phyloP scores from a whole-genome alignment of 2,329 filamentous ascomycete species.

The Xylaria sp. region DNA sequence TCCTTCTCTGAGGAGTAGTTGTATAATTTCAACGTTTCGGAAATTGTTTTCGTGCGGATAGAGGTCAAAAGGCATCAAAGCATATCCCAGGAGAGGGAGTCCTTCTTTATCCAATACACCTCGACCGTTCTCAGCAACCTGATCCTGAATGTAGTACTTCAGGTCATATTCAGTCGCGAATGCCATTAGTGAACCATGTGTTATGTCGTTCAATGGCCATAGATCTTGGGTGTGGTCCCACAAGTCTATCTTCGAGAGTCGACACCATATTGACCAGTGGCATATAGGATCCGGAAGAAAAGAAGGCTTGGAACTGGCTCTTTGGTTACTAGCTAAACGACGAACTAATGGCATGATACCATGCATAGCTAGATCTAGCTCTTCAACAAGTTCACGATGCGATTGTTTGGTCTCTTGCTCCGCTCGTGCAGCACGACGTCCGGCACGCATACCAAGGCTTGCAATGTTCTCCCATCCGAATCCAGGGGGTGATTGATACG shows the following conservation, averaged over 20 bases:
- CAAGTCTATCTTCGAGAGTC: not conserved
- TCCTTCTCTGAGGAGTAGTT: constrained; percentile 22
- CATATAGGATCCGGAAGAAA: not conserved
- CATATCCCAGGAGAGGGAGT: constrained; percentile 36
- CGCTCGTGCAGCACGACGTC: not conserved
- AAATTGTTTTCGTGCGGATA: too few relatives aligned
- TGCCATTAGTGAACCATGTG: constrained; percentile 27
- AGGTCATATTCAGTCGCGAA: constrained; percentile 27
- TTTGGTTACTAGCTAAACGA: not conserved
- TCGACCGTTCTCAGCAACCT: constrained; percentile 18
- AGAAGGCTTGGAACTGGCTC: not conserved
- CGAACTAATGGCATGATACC: constrained; percentile 4
- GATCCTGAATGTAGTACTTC: constrained; percentile 15
- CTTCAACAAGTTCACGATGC: constrained; percentile 15
- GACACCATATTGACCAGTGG: constrained; percentile 25
- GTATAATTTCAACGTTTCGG: not conserved
- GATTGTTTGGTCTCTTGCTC: not conserved
- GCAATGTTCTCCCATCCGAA: not conserved
- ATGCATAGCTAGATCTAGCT: constrained; percentile 30
- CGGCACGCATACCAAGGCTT: not conserved
- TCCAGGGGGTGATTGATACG: not conserved
- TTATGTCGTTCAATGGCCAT: not conserved
- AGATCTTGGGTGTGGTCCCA: too few relatives aligned
- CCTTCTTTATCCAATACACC: constrained; percentile 27
- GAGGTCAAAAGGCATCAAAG: not conserved